Evolutionary conservation across 805 yeast species (phyloP).

Genomic region (Osmozyma mogii): DNA sequence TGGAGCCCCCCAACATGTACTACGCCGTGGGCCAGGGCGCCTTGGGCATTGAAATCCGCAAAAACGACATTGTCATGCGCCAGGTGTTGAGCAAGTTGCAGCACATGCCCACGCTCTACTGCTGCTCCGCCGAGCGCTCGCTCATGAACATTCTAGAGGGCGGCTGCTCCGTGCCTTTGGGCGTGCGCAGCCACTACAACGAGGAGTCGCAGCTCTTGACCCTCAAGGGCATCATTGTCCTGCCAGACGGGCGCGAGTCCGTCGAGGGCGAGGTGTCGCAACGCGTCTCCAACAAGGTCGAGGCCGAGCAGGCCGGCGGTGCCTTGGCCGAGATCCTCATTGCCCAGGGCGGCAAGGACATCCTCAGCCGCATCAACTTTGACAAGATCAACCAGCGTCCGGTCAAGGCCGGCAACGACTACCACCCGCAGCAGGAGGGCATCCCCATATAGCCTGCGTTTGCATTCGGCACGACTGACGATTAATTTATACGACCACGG

Average conservation of each 20-base stretch:
- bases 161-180: slow-evolving; percentile 97
- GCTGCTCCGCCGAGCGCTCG: slow-evolving; percentile 85
- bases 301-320: slow-evolving; percentile 66
- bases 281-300: slow-evolving; percentile 38
- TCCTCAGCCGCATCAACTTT: slow-evolving; percentile 72
- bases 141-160: slow-evolving; percentile 87
- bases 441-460: too few species aligned
- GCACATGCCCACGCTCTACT: slow-evolving; percentile 55
- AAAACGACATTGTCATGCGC: slow-evolving; percentile 51
- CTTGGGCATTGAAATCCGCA: slow-evolving; percentile 81
- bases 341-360: slow-evolving; percentile 72
- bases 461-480: too few species aligned
- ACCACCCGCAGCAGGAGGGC: too few species aligned
- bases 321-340: slow-evolving; percentile 60
- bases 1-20: slow-evolving; percentile 75
- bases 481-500: too few species aligned
- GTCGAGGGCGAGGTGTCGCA: slow-evolving; percentile 49
- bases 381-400: slow-evolving; percentile 47
- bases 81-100: slow-evolving; percentile 57
- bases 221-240: slow-evolving; percentile 68
- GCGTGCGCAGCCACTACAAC: slow-evolving; percentile 61
- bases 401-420: too few species aligned
- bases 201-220: slow-evolving; percentile 35
- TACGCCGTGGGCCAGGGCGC: slow-evolving; percentile 99
- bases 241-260: slow-evolving; percentile 69